phyloP scores from a whole-genome alignment of 371 early-diverging fungal species.

The Zancudomyces culisetae region DNA sequence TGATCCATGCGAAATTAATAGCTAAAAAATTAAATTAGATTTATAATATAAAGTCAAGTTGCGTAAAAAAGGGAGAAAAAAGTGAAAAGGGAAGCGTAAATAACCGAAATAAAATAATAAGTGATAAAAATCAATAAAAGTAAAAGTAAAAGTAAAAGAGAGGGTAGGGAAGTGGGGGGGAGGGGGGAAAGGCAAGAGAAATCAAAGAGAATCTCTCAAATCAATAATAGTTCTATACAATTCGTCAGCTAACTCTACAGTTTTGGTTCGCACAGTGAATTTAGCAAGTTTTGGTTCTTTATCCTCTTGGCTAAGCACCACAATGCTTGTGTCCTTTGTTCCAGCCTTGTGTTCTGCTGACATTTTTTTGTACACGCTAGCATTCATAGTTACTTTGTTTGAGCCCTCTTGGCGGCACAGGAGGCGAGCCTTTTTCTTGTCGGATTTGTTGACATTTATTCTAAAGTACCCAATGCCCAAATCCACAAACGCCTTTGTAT shows the following conservation, averaged over 20 bases:
- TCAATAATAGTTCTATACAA: slow-evolving; percentile 4
- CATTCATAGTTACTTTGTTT: slow-evolving; percentile 21
- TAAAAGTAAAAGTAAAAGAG: neutral
- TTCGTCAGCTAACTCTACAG: slow-evolving; percentile 4
- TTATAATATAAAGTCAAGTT: no score
- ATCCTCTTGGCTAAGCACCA: slow-evolving; percentile 12
- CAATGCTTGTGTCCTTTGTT: slow-evolving; percentile 18
- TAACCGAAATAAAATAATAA: neutral
- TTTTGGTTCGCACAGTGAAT: slow-evolving; percentile 18
- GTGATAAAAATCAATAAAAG: neutral
- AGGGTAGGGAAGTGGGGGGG: no score
- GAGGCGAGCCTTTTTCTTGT: slow-evolving; percentile 12
- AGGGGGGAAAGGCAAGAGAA: no score
- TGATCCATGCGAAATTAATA: no score
- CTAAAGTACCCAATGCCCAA: slow-evolving; percentile 20
- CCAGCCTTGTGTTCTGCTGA: slow-evolving; percentile 9
- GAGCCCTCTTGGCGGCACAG: slow-evolving; percentile 23
- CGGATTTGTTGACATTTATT: slow-evolving; percentile 11
- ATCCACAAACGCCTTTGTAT: slow-evolving; percentile 11
- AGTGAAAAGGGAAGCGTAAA: no score
- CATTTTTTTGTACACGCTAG: slow-evolving; percentile 19
- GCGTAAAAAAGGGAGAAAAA: no score
- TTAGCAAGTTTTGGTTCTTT: slow-evolving; percentile 9
- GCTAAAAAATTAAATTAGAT: no score
- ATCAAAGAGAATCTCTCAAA: slow-evolving; percentile 1